Evolutionary conservation across 2,329 filamentous ascomycete species (phyloP), one percentile per base, ranked within the genome.

Genomic region (Fonsecaea monophora): DNA sequence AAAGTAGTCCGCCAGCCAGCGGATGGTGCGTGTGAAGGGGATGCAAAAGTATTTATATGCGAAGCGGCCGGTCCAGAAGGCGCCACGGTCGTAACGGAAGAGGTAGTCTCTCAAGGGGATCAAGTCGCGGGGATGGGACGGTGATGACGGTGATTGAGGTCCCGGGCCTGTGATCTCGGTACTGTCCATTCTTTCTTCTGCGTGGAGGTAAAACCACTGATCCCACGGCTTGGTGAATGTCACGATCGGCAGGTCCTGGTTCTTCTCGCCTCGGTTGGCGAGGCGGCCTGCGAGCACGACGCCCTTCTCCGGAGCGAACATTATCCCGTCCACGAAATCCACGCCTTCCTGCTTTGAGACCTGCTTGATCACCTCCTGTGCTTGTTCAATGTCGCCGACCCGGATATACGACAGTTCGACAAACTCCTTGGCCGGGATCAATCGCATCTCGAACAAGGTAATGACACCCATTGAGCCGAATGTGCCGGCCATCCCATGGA

Each of bases 401-500:
- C 81, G 81, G 55, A 81, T 76, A 69, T 85, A 85, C 1, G 78
- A 83, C 12, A 81, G 77, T 66, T 84, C 81, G 13, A 85, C 84
- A 68, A 81, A 84, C 38, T 76, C 78, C 55, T 79, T 80, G 0
- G 83, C 82, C 42, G 78, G 74, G 6, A 80, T 76, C 18, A 86
- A 77, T 62, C 79, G 77, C 5, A 86, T 70, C 69, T 84, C 80
- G 1, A 85, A 75, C 8, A 89, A 77, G 0, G 89, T 90, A 30
- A 87, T 85, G 25, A 91, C 82, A n/a, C 89, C 89, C 15, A 91
- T 75, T 0, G 87, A 90, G 1, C 89, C 89, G 67, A 90, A 85
- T 0, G 87, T 86, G 15, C 87, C 89, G 1, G 87, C 87, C 2
- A 87, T 87, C 18, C 88, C 89, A 73, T 82, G 83, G 73, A 91